These are phyloP conservation scores for Zea mays DNA, from an alignment of 176 grass and related monocot genomes.

Conservation along the genomic window Zm-B73-REFERENCE-NAM-5.0 NC_050096.1:245180501-245181000, in stretches of 20 bases:
- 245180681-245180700: conserved; percentile 30
- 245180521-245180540: conserved; percentile 52
- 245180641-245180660: conserved; percentile 57
- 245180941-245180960: too few species aligned
- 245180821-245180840: background rate
- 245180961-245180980: too few species aligned
- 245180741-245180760: background rate
- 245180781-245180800: background rate
- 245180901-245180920: background rate
- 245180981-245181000: too few species aligned
- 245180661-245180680: conserved; percentile 52
- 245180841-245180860: background rate
- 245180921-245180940: background rate
- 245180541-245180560: conserved; percentile 49
- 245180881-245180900: background rate
- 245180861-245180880: background rate
- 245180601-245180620: conserved; percentile 59
- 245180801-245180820: background rate
- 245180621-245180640: conserved; percentile 57
- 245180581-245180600: conserved; percentile 50
- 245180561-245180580: conserved; percentile 22
- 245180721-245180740: conserved; percentile 23
- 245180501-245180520: conserved; percentile 44
- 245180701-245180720: conserved; percentile 49
- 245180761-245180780: background rate